These are phyloP conservation scores for Tricholoma sp. DNA, from an alignment of 768 basidiomycete species.

Conservation along the genomic window DNA sequence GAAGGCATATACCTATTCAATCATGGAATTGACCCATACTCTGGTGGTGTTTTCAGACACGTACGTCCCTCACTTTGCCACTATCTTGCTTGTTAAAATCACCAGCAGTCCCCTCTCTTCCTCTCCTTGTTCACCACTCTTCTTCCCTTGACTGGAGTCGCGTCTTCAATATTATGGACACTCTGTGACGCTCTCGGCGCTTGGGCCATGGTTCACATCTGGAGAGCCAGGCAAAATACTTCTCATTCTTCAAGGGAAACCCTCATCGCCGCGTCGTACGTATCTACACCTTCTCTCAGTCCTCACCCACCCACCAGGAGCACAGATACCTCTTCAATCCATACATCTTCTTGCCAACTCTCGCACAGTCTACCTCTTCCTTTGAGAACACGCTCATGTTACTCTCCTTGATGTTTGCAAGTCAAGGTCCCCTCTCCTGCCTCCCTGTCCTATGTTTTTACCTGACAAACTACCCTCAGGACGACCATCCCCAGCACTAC, in stretches of 20 bases:
- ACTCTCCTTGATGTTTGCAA: conserved; percentile 63
- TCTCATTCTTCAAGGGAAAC: conserved; percentile 45
- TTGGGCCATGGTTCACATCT: conserved; percentile 62
- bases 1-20: conserved; percentile 84
- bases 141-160: conserved; percentile 45
- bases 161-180: conserved; percentile 64
- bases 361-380: conserved; percentile 78
- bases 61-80: conserved; percentile 40
- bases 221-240: conserved; percentile 56
- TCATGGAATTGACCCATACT: conserved; percentile 80
- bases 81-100: neutral
- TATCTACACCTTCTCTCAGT: conserved; percentile 8
- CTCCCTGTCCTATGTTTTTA: neutral
- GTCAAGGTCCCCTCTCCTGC: conserved; percentile 43
- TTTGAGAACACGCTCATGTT: conserved; percentile 76
- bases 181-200: conserved; percentile 63
- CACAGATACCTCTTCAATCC: conserved; percentile 86
- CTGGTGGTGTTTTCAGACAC: conserved; percentile 82
- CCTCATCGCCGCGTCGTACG: conserved; percentile 65
- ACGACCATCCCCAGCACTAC: conserved; percentile 48
- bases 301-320: neutral
- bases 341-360: conserved; percentile 72
- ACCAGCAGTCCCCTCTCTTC: conserved; percentile 68
- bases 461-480: conserved; percentile 35
- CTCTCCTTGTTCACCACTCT: conserved; percentile 72